Conservation (phyloP, 2,329 filamentous ascomycete species). For the Paramyrothecium roridum region DNA sequence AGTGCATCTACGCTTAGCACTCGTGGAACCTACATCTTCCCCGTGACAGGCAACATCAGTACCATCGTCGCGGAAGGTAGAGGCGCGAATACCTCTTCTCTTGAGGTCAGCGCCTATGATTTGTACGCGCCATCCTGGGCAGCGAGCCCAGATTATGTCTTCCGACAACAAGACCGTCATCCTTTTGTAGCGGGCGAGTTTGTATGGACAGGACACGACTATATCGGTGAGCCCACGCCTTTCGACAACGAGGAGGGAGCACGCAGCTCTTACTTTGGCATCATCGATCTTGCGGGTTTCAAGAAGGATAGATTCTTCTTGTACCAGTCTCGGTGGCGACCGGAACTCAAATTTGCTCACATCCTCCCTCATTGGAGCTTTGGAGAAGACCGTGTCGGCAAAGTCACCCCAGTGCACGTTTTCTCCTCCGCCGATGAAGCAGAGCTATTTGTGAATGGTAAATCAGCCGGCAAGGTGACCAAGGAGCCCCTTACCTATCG, state of each 20-base stretch:
- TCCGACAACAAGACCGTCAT: conserved; percentile 41
- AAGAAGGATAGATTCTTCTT: conserved; percentile 52
- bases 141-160: conserved; percentile 50
- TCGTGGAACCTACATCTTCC: conserved; percentile 50
- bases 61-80: conserved; percentile 14
- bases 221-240: conserved; percentile 46
- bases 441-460: conserved; percentile 51
- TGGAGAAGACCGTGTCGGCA: conserved; percentile 37
- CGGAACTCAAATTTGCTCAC: conserved; percentile 43
- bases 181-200: conserved; percentile 51
- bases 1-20: conserved; percentile 44
- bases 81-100: conserved; percentile 15
- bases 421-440: conserved; percentile 48
- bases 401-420: conserved; percentile 50
- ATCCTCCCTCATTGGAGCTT: conserved; percentile 55
- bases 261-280: conserved; percentile 51
- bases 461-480: conserved; percentile 36
- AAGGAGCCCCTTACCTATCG: conserved; percentile 36
- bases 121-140: conserved; percentile 44
- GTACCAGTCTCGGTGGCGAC: conserved; percentile 51
- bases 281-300: conserved; percentile 55
- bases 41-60: conserved; percentile 36
- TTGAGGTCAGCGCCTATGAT: conserved; percentile 44
- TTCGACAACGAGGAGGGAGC: conserved; percentile 32
- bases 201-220: conserved; percentile 49